Evolutionary conservation across 345 rosid species (phyloP), one percentile per base, ranked within the genome.

Genomic region (Rhizophora apiculata): DNA sequence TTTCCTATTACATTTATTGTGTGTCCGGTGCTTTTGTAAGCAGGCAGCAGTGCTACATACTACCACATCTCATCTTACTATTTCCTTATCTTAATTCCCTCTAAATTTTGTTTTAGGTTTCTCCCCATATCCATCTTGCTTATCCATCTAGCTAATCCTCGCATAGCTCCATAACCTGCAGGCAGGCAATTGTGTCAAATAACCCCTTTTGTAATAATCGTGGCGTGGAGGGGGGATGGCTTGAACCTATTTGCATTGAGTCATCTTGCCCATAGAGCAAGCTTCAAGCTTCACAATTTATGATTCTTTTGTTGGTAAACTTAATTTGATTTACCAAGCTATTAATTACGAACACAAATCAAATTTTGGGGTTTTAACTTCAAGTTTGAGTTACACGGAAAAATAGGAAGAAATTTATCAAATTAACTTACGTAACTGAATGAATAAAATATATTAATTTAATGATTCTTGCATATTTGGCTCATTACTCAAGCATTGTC

Each of bases 111-210:
- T 46, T 8, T 8, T 46, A 62, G 30, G 8, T 18, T 7, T 63
- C 3, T 9, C 31, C 32, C 48, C 20, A 30, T 32, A 54, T 54
- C 49, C 61, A 8, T 54, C 26, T n/a, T 46, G 63, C 48, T 51
- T 32, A 54, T 54, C 49, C 61, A 8, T 54, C 26, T n/a, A 53
- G 63, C 48, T 51, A 48, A 48, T 72, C 53, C 60, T 60, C 51
- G 29, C 51, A 62, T 67, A 60, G 30, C 63, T 74, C 70, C 80
- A 71, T 48, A 52, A 62, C 67, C 68, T 29, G 61, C 64, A 34
- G 37, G 37, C 37, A 7, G 37, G 37, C 53, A 68, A 58, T 55
- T 71, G 79, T 76, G 76, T 76, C 69, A 74, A 60, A 22, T 55
- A 18, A 8, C 27, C 59, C 29, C 48, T 65, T 54, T 34, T 46